Base-by-base conservation (phyloP, 805 yeast species). In the Myxozyma kluyveri region DNA sequence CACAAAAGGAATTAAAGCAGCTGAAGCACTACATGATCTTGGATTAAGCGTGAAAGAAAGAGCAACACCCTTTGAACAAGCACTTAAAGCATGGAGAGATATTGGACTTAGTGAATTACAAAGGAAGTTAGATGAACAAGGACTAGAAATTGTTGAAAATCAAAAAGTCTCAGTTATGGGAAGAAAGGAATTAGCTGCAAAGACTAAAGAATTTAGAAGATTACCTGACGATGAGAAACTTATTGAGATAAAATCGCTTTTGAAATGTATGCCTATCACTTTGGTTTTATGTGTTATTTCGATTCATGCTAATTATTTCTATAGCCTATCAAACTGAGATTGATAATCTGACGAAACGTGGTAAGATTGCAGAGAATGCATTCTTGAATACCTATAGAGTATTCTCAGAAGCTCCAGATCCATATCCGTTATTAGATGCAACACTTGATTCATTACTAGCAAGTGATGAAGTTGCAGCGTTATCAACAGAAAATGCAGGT, bases 381-480 rank as follows among this genome's bases (percentile, higher is more conserved):
- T 84, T 93, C 63, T 79, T 89, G 65, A 81, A 82, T 18, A 74
- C 87, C 21, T 91, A 91, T 71, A 74, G 87, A 50, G 74, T 81
- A 14, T 71, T 91, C 3, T 87, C 89, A 3, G 96, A 90, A 66
- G 90, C 95, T 0, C 97, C 97, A 0, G 97, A 91, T 70, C 98
- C 98, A 1, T 80, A 77, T 56, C 95, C 96, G 3, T 68, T 90
- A 38, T 70, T 91, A 52, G 86, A 85, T 61, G 76, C 81, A 35
- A 80, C 90, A 1, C 65, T 86, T 24, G 87, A 83, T 45, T 78
- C 87, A 3, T 79, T 84, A 5, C 67, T 76, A 2, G 76, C 78
- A 18, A 72, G 76, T 1, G 72, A 76, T 19, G 88, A 86, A 47
- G 70, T 77, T 4, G 76, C 75, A 2, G 68, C 68, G 7, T 68